Base-by-base conservation (phyloP, 2,329 filamentous ascomycete species). In the Dothistroma septosporum region DNA sequence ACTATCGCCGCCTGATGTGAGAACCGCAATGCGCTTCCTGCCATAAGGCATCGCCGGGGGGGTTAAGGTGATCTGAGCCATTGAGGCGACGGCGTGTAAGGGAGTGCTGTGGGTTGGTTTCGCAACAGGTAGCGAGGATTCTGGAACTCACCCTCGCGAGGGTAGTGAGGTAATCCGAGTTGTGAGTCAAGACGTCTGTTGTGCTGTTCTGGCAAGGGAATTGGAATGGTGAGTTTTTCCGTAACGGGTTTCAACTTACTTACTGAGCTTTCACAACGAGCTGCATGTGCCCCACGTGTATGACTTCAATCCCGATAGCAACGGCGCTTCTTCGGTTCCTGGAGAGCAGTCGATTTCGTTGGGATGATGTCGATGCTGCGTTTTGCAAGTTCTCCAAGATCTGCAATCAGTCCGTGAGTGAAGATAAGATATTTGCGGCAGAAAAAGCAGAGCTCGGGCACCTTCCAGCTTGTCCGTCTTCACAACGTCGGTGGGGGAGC, bases 1-100 rank as follows among this genome's bases (percentile, higher is more conserved):
- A 67, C 91, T 91, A 82, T 97, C 92, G 72, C 92, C 92, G 73
- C 92, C 92, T 68, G 90, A 95, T 72, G 92, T 97, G 88, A 97
- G 91, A 76, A 97, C 87, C 67, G 88, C 92, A 74, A 97, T 93
- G 66, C 84, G 80, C 72, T 85, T 84, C 74, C 82, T 83, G 58
- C 69, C 69, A 24, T 59, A 59, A 9, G 69, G 65, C 66, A 72
- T 66, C 14, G 63, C 63, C 22, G 71, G 71, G 50, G 71, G 72
- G 46, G 61, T 55, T n/a, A 72, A 64, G 46, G 60, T 68, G 57
- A 72, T 64, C 56, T 73, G 63, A 35, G 72, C 72, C 72, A 74
- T 74, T n/a, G n/a, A n/a, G n/a, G n/a, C n/a, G 50, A 19, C 59
- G 24, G 52, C n/a, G 24, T n/a, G 41, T 44, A 16, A 16, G 14